Conservation (phyloP, 2,329 filamentous ascomycete species). For the Fusarium sp. region DNA sequence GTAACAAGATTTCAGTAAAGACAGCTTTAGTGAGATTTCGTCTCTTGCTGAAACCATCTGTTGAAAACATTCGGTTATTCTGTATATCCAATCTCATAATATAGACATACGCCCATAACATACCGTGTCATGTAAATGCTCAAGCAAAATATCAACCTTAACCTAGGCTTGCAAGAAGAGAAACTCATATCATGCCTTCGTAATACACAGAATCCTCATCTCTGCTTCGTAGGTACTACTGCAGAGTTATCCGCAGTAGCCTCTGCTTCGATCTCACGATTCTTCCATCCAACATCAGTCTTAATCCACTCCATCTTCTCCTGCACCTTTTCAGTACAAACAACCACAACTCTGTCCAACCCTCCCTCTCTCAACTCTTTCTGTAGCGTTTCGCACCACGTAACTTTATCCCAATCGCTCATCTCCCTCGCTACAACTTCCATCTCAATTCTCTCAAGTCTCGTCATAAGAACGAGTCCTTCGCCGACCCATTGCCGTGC, state of each 20-base stretch:
- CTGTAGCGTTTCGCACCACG: constrained; percentile 53
- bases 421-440: constrained; percentile 53
- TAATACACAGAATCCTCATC: background rate
- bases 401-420: constrained; percentile 49
- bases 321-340: constrained; percentile 44
- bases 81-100: background rate
- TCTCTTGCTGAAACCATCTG: too few relatives aligned
- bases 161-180: background rate
- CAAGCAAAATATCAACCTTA: background rate
- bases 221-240: background rate
- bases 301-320: constrained; percentile 46
- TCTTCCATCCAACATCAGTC: constrained; percentile 35
- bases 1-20: too few relatives aligned
- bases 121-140: background rate
- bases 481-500: constrained; percentile 41
- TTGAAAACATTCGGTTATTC: background rate
- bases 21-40: too few relatives aligned
- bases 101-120: background rate
- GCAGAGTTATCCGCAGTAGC: background rate
- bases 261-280: constrained; percentile 3
- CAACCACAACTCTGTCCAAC: constrained; percentile 32
- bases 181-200: background rate
- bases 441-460: constrained; percentile 55
- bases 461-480: constrained; percentile 49
- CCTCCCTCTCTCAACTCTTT: constrained; percentile 43